Base-by-base conservation (phyloP, 192 early-diverging fungal species). In the Geosiphon pyriformis region DNA sequence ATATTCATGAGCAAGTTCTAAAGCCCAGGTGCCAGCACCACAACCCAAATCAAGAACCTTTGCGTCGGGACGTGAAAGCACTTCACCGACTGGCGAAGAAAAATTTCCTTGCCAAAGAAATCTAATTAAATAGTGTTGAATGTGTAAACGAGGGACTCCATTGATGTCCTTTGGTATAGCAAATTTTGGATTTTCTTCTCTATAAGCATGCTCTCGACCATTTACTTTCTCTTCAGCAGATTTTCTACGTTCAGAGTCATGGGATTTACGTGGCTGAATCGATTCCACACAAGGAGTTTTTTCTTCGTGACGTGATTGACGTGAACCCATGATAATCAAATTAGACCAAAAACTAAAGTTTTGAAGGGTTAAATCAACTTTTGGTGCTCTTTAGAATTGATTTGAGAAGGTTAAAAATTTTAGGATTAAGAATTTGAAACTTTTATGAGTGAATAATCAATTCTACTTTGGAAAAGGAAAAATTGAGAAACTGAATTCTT, bases 1-100 rank as follows among this genome's bases (percentile, higher is more conserved):
- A 63, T 66, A 66, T 0, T 76, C 74, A 26, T 65, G 64, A 12
- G 68, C 74, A 63, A 76, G 58, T 61, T 76, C 72, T 55, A 76
- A 53, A 6, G 64, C 52, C 74, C 74, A 76, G 18, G 67, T 65
- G 23, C 68, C 67, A 12, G 70, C 61, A 22, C 74, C 74, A 67
- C 74, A 76, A 12, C 74, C 74, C 3, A 76, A 30, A 69, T 76
- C 74, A 33, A 76, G 68, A 32, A 64, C 46, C 6, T 51, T 29
- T 8, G 55, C 32, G n/a, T 66, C 63, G 27, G 18, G 11, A 4
- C 18, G 11, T 22, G 12, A 20, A 2, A 55, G 27, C 18, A 23
- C 23, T 55, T 55, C 2, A 1, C 25, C 18, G 23, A 55, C 23
- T 12, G 53, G 53, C 0, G 53, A 20, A 11, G 20, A 20, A 29